Percentiles rank a stretch among this genome's conserved stretches.
These are phyloP conservation scores for Monosporascus sp. DNA, from an alignment of 2,329 filamentous ascomycete genomes.

Conservation along the genomic window DNA sequence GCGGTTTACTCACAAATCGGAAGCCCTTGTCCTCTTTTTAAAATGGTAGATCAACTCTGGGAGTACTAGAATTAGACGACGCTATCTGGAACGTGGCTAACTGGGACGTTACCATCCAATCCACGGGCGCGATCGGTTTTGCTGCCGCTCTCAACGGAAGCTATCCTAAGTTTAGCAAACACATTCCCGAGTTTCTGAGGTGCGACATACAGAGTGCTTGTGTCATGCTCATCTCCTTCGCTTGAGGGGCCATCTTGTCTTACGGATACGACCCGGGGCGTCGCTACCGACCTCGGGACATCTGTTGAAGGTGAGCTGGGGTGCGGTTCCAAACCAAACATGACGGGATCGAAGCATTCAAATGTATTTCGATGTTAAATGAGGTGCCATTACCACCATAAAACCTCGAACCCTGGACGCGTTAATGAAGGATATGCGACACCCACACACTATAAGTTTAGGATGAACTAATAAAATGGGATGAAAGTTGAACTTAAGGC, in stretches of 20 bases:
- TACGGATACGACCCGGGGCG: neutral
- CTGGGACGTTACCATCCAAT: conserved; percentile 19
- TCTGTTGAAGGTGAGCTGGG: neutral
- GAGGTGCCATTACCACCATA: no score
- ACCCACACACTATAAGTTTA: no score
- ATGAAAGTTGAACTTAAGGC: no score
- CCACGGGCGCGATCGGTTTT: conserved; percentile 19
- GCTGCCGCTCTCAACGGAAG: conserved; percentile 20
- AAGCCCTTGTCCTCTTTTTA: conserved; percentile 20
- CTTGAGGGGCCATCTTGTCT: neutral
- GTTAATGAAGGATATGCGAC: no score
- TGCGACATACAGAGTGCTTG: neutral
- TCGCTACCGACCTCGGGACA: no score
- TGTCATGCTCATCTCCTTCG: neutral
- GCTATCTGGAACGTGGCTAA: neutral
- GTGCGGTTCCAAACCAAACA: neutral
- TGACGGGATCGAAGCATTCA: neutral
- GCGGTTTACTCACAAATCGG: conserved; percentile 18
- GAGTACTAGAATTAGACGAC: conserved; percentile 1
- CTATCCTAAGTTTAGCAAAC: conserved; percentile 12
- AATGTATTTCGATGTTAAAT: no score
- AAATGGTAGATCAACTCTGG: conserved; percentile 26
- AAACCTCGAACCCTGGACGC: no score
- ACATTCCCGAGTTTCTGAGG: neutral
- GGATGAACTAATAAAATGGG: no score